phyloP scores from a whole-genome alignment of 768 basidiomycete species.

The Terana coerulea region DNA sequence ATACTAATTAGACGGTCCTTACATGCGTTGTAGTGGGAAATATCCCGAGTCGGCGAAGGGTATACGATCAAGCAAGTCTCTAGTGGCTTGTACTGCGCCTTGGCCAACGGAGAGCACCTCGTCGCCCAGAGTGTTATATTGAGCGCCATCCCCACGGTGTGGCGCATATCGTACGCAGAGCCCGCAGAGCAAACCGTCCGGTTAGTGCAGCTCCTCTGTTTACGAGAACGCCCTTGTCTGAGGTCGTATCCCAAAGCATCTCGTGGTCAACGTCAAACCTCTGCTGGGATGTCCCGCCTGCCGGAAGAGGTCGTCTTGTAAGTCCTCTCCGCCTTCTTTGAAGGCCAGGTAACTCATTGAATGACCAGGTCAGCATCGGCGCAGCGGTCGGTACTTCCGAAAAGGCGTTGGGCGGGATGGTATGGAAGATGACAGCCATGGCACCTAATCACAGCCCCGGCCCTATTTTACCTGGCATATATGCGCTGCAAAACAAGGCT shows the following conservation, averaged over 20 bases:
- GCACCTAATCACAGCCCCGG: background rate
- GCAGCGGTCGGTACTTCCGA: background rate
- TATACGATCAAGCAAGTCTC: conserved; percentile 8
- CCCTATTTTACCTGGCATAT: background rate
- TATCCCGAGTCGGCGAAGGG: conserved; percentile 2
- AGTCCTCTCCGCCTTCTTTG: background rate
- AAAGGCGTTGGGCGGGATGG: background rate
- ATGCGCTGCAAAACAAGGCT: conserved; percentile 7
- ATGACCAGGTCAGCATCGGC: background rate
- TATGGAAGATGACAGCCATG: background rate
- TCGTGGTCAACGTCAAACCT: conserved; percentile 6
- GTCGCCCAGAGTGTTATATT: conserved; percentile 3
- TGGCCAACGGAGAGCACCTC: conserved; percentile 2
- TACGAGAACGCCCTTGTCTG: background rate
- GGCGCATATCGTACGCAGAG: background rate
- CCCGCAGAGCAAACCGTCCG: background rate
- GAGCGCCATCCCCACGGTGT: conserved; percentile 8
- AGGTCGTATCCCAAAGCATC: background rate
- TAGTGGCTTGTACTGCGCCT: conserved; percentile 7
- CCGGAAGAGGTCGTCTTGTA: background rate
- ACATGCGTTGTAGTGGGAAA: conserved; percentile 6
- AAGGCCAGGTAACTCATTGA: background rate
- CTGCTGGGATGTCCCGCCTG: conserved; percentile 4
- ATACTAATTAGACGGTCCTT: background rate
- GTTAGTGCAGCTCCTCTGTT: background rate